phyloP scores from a whole-genome alignment of 306 rosid genomes.

The Neltuma alba region DNA sequence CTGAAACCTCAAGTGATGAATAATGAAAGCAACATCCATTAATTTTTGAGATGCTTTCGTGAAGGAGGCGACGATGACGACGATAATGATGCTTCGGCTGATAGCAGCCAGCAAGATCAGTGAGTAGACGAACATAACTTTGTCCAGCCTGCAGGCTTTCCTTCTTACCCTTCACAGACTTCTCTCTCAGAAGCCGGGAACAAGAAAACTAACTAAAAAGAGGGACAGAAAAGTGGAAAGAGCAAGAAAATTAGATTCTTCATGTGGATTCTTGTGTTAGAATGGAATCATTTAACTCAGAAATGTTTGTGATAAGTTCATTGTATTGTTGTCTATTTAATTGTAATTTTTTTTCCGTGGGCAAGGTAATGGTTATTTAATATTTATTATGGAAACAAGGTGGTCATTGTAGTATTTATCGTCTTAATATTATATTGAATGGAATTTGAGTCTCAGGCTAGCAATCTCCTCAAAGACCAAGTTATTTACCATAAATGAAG shows the following conservation, averaged over 20 bases:
- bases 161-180: neutral
- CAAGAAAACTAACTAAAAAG: neutral
- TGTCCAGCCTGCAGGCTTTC: neutral
- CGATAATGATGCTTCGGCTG: neutral
- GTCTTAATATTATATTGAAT: too few relatives aligned
- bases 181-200: neutral
- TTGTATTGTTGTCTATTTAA: neutral
- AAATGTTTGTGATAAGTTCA: neutral
- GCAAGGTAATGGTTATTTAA: neutral
- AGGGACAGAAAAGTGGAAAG: neutral
- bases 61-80: neutral
- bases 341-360: neutral
- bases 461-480: too few relatives aligned
- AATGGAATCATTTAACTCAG: neutral
- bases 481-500: too few relatives aligned
- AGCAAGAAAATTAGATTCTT: neutral
- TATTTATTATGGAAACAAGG: neutral
- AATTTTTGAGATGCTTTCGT: neutral
- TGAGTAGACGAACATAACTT: neutral
- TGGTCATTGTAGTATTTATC: neutral
- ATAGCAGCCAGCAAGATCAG: neutral
- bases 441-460: too few relatives aligned
- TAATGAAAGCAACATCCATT: neutral
- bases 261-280: neutral
- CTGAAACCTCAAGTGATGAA: neutral